Base-by-base conservation (phyloP, 2,329 filamentous ascomycete species). In the Aspergillus fructus region DNA sequence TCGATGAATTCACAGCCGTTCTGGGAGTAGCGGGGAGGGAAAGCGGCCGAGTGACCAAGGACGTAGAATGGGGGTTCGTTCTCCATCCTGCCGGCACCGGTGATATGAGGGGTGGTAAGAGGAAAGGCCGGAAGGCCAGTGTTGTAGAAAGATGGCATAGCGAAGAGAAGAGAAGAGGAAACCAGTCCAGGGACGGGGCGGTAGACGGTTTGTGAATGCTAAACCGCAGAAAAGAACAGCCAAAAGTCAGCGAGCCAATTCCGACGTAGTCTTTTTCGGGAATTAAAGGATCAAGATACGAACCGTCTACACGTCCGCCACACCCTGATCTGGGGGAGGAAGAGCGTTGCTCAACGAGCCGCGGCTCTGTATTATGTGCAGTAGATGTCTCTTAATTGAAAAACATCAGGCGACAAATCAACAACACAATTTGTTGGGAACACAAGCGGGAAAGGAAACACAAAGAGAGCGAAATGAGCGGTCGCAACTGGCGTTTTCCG, bases 1-100 rank as follows among this genome's bases (percentile, higher is more conserved):
- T 79, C 77, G 62, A 75, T 74, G 63, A 77, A 78, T 52, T 79
- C 77, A 62, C 71, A 74, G 49, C 76, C 73, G 50, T 68, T 77
- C 64, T 77, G 75, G 49, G 73, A 69, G 63, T 76, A 77, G 52
- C 76, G 75, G 57, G 73, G 70, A 47, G 74, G 72, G 56, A 76
- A 78, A 48, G 59, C 59, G 30, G 71, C 71, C 45, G 74, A 68
- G 48, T 72, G 71, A 51, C 69, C 70, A 55, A 72, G 62, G 40
- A 71, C 62, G 63, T 78, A 79, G 63, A 72, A 76, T 34, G 72
- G 63, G 42, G 68, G 70, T 58, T 77, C 74, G 47, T 63, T 62
- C 40, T 77, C 74, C 66, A 76, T 66, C 55, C 72, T 68, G 62
- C 68, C 68, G 66, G 67, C 68, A 54, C 64, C 63, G 61, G 70